Conservation (phyloP, 345 rosid species). For the Eucalyptus sp. region DNA sequence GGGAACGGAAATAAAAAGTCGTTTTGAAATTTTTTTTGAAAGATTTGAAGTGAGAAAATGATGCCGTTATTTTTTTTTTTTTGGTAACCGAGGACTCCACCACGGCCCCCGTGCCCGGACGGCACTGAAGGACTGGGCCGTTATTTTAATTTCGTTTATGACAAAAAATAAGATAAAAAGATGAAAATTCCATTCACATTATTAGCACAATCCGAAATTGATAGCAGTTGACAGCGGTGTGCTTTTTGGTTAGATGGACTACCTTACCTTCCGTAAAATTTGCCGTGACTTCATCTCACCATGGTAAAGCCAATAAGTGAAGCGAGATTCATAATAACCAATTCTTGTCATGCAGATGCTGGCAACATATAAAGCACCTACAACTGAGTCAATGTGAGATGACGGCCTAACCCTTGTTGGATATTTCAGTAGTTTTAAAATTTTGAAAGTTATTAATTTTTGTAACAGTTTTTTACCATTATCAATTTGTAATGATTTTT, state of each 20-base stretch:
- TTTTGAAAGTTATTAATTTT: too few species aligned
- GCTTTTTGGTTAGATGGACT: too few species aligned
- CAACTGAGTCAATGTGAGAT: not conserved
- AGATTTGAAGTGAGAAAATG: not conserved
- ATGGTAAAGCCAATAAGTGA: not conserved
- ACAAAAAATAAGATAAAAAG: not conserved
- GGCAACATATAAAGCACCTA: not conserved
- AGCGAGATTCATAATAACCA: not conserved
- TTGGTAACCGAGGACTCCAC: too few species aligned
- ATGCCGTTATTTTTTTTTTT: not conserved
- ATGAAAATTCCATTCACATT: not conserved
- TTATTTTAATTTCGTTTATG: not conserved
- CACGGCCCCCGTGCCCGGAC: too few species aligned
- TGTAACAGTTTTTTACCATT: too few species aligned
- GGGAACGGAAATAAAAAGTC: not conserved
- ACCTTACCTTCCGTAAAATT: too few species aligned
- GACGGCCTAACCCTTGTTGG: not conserved
- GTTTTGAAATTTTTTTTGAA: not conserved
- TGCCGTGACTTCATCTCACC: too few species aligned
- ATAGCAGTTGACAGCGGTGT: too few species aligned
- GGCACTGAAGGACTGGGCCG: too few species aligned
- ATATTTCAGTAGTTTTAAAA: too few species aligned
- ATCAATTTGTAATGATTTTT: too few species aligned
- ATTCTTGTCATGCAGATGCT: not conserved
- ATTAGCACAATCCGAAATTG: too few species aligned